Percentiles rank a stretch among this genome's conserved stretches.
phyloP scores from a whole-genome alignment of 1,139 yeast species.

The Suhomyces bribrorum region DNA sequence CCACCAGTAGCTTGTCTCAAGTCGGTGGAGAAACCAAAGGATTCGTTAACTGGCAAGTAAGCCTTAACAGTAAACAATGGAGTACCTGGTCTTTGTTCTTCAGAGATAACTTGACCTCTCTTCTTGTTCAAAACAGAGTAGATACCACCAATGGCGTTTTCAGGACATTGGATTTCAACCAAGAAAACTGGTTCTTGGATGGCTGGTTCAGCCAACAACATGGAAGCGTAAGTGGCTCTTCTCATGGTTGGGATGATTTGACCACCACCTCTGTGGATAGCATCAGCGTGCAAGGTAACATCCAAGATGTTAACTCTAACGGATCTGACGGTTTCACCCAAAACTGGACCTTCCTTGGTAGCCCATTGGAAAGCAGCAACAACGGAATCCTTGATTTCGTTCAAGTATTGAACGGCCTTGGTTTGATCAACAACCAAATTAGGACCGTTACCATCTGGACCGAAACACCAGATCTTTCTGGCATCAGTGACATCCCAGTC shows the following conservation, averaged over 20 bases:
- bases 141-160: conserved; percentile 99
- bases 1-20: conserved; percentile 99
- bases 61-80: conserved; percentile 99
- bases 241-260: conserved; percentile 99
- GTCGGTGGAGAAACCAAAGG: conserved; percentile 99
- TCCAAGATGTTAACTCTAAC: conserved; percentile 97
- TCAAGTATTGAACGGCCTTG: conserved; percentile 99
- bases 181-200: conserved; percentile 99
- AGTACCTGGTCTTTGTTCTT: conserved; percentile 99
- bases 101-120: conserved; percentile 99
- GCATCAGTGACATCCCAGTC: conserved; percentile 99
- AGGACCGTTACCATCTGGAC: conserved; percentile 99
- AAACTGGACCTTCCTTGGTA: conserved; percentile 98
- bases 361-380: conserved; percentile 99
- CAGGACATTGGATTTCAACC: conserved; percentile 99
- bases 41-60: conserved; percentile 99
- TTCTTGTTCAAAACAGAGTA: conserved; percentile 99
- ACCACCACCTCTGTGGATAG: conserved; percentile 99
- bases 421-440: conserved; percentile 99
- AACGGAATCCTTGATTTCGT: conserved; percentile 99
- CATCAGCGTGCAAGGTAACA: conserved; percentile 99
- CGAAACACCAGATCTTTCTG: conserved; percentile 99
- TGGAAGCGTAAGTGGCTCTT: conserved; percentile 98
- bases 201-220: conserved; percentile 98
- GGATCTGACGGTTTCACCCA: conserved; percentile 96